Percentiles rank a stretch among this genome's conserved stretches.
These are phyloP conservation scores for Pseudoturritis turrita DNA, from an alignment of 345 rosid genomes.

Conservation along the genomic window DNA sequence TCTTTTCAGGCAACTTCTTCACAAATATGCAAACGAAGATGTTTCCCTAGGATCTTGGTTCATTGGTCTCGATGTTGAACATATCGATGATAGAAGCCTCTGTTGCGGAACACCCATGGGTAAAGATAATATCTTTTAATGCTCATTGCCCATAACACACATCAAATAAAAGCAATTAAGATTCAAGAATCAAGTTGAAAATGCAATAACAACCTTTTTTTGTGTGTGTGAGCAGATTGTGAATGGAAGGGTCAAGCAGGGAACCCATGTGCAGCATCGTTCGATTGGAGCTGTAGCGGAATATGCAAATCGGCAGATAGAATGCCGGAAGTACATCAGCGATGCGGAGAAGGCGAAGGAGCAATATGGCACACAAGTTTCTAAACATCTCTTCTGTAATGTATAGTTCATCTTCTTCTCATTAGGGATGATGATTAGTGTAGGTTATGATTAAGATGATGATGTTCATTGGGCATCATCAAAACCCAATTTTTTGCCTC, in stretches of 20 bases:
- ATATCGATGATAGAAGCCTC: constrained; percentile 71
- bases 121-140: constrained; percentile 15
- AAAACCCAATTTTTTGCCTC: constrained; percentile 11
- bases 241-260: constrained; percentile 76
- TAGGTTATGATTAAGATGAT: constrained; percentile 3
- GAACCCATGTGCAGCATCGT: constrained; percentile 74
- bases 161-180: neutral
- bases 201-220: neutral
- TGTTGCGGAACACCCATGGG: constrained; percentile 91
- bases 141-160: neutral
- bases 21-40: constrained; percentile 87
- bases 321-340: constrained; percentile 57
- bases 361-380: constrained; percentile 42
- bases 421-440: neutral
- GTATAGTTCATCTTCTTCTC: constrained; percentile 19
- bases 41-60: constrained; percentile 87
- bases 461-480: constrained; percentile 2
- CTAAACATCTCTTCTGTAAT: constrained; percentile 10
- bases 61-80: constrained; percentile 84
- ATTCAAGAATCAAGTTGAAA: neutral
- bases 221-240: constrained; percentile 50
- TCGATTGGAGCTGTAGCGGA: constrained; percentile 89
- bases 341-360: constrained; percentile 74
- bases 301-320: constrained; percentile 81
- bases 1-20: constrained; percentile 58